These are phyloP conservation scores for Nothophaeocryptopus gaeumannii DNA, from an alignment of 2,329 filamentous ascomycete species.

Conservation along the genomic window DNA sequence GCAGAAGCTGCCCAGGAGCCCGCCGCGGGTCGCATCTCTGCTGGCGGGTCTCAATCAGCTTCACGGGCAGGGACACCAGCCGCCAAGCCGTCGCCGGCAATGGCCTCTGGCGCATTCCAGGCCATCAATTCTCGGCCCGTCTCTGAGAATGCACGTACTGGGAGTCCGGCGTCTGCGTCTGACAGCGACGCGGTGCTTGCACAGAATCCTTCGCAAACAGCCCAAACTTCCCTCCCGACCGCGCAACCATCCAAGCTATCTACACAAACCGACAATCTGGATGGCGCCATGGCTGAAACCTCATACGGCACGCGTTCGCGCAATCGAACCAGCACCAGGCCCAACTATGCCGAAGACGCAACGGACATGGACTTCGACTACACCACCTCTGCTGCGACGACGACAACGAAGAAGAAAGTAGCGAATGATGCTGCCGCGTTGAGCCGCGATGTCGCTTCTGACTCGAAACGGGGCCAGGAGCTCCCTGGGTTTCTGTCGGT, in stretches of 20 bases:
- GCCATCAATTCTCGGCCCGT: slow-evolving; percentile 26
- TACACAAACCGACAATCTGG: slow-evolving; percentile 22
- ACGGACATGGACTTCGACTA: slow-evolving; percentile 80
- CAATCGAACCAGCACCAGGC: slow-evolving; percentile 75
- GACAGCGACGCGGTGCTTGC: slow-evolving; percentile 21
- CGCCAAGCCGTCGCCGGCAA: slow-evolving; percentile 14
- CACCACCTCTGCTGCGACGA: slow-evolving; percentile 38
- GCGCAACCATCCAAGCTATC: slow-evolving; percentile 20
- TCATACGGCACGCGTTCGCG: slow-evolving; percentile 88
- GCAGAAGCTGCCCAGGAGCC: too few relatives aligned
- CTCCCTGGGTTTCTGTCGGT: slow-evolving; percentile 9
- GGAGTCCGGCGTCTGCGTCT: slow-evolving; percentile 19
- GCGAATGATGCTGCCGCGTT: slow-evolving; percentile 29
- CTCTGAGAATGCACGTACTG: slow-evolving; percentile 19
- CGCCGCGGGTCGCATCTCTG: too few relatives aligned
- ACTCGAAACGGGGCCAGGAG: slow-evolving; percentile 14
- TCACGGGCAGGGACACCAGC: slow-evolving; percentile 18
- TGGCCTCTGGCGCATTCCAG: slow-evolving; percentile 21
- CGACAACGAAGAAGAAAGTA: slow-evolving; percentile 37
- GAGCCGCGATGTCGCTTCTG: slow-evolving; percentile 10
- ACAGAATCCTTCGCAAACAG: slow-evolving; percentile 27
- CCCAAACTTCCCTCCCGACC: slow-evolving; percentile 23
- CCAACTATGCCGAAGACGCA: slow-evolving; percentile 94
- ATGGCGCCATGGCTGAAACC: slow-evolving; percentile 41
- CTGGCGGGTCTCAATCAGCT: slow-evolving; percentile 4